These are phyloP conservation scores for Polytrichum formosum DNA, from an alignment of 225 moss, liverwort and hornwort species.

Conservation along the genomic window DNA sequence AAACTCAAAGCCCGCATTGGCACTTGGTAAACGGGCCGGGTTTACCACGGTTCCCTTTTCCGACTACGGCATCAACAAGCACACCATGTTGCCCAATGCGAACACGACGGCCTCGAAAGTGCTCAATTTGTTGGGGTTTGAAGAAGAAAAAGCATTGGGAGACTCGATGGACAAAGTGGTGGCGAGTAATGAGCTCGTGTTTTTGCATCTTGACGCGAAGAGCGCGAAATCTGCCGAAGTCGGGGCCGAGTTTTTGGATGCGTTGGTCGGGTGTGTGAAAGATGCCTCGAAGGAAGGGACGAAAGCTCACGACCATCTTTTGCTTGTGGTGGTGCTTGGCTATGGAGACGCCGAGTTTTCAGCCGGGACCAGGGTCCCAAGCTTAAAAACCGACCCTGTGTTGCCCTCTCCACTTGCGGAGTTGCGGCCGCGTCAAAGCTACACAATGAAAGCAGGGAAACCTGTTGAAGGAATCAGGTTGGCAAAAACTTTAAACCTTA, in stretches of 20 bases:
- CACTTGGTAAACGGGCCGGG: slow-evolving; percentile 44
- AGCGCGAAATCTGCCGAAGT: slow-evolving; percentile 25
- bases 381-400: slow-evolving; percentile 17
- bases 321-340: slow-evolving; percentile 75
- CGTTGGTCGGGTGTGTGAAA: slow-evolving; percentile 50
- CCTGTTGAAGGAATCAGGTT: slow-evolving; percentile 67
- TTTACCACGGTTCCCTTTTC: slow-evolving; percentile 22
- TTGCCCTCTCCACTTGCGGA: slow-evolving; percentile 47
- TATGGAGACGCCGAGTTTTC: slow-evolving; percentile 41
- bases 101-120: slow-evolving; percentile 16
- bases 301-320: slow-evolving; percentile 63
- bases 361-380: slow-evolving; percentile 19
- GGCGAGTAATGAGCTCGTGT: slow-evolving; percentile 52
- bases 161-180: slow-evolving; percentile 14
- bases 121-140: slow-evolving; percentile 58
- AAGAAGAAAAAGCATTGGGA: slow-evolving; percentile 17
- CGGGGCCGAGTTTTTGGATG: slow-evolving; percentile 51
- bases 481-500: not conserved
- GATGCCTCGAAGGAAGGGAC: slow-evolving; percentile 60
- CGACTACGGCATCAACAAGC: slow-evolving; percentile 8
- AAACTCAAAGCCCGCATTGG: slow-evolving; percentile 40
- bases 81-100: slow-evolving; percentile 9
- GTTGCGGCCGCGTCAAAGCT: slow-evolving; percentile 80
- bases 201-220: slow-evolving; percentile 53
- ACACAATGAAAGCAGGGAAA: slow-evolving; percentile 70